Evolutionary conservation across 2,329 filamentous ascomycete species (phyloP), one percentile per base, ranked within the genome.

Genomic region (Fusarium pseudonygamai): DNA sequence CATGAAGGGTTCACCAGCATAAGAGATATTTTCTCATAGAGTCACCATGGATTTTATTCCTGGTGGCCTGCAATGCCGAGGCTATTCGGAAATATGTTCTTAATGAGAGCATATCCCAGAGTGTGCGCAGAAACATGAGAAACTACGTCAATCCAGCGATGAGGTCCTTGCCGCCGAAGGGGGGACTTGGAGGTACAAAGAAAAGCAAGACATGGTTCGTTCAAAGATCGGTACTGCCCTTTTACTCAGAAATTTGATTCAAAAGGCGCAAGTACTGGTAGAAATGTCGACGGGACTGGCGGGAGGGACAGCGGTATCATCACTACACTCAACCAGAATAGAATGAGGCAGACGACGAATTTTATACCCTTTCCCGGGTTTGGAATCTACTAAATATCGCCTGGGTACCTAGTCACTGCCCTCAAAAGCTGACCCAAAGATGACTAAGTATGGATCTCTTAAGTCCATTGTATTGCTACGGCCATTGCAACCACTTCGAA

Each of bases 141-240:
- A 83, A 47, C 71, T 85, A 58, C 72, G 77, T 20, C 77, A 80
- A 61, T 95, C 92, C 78, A 93, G 93, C 40, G 86, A 89, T 63
- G 96, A 93, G 78, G 87, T 95, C 4, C 82, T 95, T 28, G 90
- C 89, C 1, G 90, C 91, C 5, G 93, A 95, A 80, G 93, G 93
- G 3, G 79, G 84, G 2, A 82, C 87, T 34, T 96, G 93, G 90
- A 90, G 37, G 86, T 89, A 81, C 93, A 96, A 79, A 88, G 93
- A 69, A 94, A 93, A 81, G 87, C 91, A 47, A 92, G 90, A 2
- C 89, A 91, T 34, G 90, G 92, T 1, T 89, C 89, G 8, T 95
- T 96, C 81, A 93, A 92, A 64, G 93, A 96, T 88, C 82, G 95
- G 94, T 80, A 91, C 93, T 64, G 85, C 87, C 20, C 80, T 93